phyloP scores from a whole-genome alignment of 805 yeast genomes.

The Saccharomycopsis vini region DNA sequence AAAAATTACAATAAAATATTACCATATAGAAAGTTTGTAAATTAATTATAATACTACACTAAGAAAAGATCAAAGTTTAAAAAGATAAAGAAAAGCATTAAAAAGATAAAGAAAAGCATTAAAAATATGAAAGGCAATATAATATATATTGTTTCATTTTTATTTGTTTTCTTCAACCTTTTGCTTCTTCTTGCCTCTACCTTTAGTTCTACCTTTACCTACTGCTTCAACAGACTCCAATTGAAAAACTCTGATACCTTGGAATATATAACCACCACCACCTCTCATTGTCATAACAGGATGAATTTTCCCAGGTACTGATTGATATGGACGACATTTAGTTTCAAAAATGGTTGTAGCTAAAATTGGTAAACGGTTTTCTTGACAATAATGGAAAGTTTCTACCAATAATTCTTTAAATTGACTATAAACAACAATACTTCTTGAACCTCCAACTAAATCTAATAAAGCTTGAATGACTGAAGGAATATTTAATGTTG shows the following conservation, averaged over 20 bases:
- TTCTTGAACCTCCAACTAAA: conserved; percentile 74
- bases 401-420: conserved; percentile 73
- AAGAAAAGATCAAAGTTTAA: no score
- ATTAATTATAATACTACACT: no score
- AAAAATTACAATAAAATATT: no score
- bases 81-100: no score
- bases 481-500: conserved; percentile 62
- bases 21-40: no score
- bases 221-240: conserved; percentile 54
- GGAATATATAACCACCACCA: conserved; percentile 80
- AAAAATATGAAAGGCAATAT: no score
- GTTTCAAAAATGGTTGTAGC: conserved; percentile 81
- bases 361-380: conserved; percentile 41
- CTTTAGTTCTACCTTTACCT: conserved; percentile 57
- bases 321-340: conserved; percentile 79
- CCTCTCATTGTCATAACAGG: conserved; percentile 92
- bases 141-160: no score
- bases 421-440: conserved; percentile 74
- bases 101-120: no score
- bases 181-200: conserved; percentile 31
- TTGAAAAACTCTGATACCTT: conserved; percentile 75
- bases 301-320: conserved; percentile 88
- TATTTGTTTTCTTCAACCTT: neutral
- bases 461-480: conserved; percentile 55
- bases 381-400: conserved; percentile 55